Conservation (phyloP, 2,329 filamentous ascomycete species). For the Fusarium luffae region DNA sequence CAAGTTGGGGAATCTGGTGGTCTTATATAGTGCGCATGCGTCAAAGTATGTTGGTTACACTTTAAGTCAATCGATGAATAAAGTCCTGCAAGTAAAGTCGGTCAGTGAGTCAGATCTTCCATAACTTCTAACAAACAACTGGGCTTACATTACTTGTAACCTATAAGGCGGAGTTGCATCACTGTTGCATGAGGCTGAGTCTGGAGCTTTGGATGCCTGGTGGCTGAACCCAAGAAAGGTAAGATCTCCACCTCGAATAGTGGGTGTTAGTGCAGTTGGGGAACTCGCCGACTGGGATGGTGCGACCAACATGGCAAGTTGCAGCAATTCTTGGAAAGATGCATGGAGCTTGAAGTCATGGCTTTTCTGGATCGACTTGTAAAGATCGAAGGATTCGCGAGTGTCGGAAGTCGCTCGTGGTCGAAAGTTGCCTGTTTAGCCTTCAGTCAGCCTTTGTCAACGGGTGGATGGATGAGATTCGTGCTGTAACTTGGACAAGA, state of each 20-base stretch:
- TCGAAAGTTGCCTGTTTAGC: not conserved
- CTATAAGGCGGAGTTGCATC: not conserved
- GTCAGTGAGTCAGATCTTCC: slow-evolving; percentile 32
- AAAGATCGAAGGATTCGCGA: not conserved
- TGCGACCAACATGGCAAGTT: not conserved
- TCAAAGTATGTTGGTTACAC: not conserved
- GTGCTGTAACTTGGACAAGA: not conserved
- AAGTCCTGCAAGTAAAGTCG: slow-evolving; percentile 6
- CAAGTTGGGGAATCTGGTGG: not conserved
- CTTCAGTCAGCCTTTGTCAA: not conserved
- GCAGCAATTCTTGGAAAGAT: not conserved
- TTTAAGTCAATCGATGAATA: not conserved
- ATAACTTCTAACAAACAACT: not conserved
- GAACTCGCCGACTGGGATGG: slow-evolving; percentile 2
- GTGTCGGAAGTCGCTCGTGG: not conserved
- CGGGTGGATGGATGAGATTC: no score
- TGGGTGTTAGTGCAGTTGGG: not conserved
- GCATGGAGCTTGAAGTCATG: not conserved
- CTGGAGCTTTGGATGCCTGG: slow-evolving; percentile 29
- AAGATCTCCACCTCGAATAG: slow-evolving; percentile 7
- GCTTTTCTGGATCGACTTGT: not conserved
- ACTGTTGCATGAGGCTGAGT: slow-evolving; percentile 27
- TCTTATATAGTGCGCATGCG: slow-evolving; percentile 19
- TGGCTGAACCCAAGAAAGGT: slow-evolving; percentile 16
- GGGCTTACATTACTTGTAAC: not conserved